Percentiles rank a stretch among this genome's conserved stretches.
phyloP scores from a whole-genome alignment of 2,329 filamentous ascomycete species.

The Colletotrichum tabaci region DNA sequence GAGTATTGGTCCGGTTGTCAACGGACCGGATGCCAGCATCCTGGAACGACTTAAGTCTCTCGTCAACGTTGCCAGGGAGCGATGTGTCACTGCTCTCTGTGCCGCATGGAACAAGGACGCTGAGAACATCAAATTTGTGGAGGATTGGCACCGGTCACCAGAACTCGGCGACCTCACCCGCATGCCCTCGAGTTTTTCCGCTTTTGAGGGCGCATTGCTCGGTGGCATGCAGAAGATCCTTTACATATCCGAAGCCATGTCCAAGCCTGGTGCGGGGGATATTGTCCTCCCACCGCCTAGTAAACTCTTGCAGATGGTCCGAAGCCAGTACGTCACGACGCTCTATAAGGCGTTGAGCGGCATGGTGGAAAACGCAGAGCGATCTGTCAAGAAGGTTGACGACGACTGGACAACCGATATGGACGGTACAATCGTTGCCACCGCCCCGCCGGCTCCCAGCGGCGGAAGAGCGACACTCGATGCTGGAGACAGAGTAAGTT shows the following conservation, averaged over 20 bases:
- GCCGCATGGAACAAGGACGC: conserved; percentile 95
- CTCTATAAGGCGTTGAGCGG: conserved; percentile 94
- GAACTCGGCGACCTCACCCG: conserved; percentile 90
- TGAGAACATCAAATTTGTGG: conserved; percentile 90
- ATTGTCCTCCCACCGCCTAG: conserved; percentile 88
- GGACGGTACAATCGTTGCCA: conserved; percentile 57
- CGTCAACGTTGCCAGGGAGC: conserved; percentile 84
- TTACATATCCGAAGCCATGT: conserved; percentile 89
- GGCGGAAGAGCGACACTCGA: conserved; percentile 66
- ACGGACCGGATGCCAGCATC: conserved; percentile 66
- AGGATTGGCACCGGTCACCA: conserved; percentile 90
- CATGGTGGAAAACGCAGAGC: conserved; percentile 97
- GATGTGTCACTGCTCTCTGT: conserved; percentile 87
- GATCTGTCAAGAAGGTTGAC: conserved; percentile 75
- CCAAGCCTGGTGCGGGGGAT: conserved; percentile 79
- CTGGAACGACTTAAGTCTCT: conserved; percentile 82
- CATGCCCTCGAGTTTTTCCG: conserved; percentile 88
- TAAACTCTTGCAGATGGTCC: conserved; percentile 91
- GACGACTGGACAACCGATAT: conserved; percentile 71
- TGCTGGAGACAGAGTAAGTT: conserved; percentile 69
- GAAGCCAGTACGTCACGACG: conserved; percentile 92
- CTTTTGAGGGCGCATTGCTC: conserved; percentile 87
- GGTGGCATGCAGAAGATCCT: conserved; percentile 94
- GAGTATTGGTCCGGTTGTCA: conserved; percentile 76
- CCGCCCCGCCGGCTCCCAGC: conserved; percentile 53